Percentiles rank a stretch among this genome's conserved stretches.
These are phyloP conservation scores for Penicillium nucicola DNA, from an alignment of 495 filamentous ascomycete genomes.

Conservation along the genomic window DNA sequence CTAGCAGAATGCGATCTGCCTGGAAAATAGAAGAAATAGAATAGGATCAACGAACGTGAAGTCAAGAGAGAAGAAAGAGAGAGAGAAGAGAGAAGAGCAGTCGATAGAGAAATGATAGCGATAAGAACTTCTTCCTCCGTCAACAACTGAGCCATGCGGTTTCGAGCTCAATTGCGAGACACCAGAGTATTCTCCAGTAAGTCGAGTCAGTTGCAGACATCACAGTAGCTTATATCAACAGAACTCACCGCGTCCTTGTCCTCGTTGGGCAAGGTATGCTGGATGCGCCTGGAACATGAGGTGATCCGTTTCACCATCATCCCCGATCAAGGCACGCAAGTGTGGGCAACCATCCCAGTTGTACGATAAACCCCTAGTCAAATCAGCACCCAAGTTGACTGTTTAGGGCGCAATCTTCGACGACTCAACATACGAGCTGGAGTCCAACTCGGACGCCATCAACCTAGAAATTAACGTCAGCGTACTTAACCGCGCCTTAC, in stretches of 20 bases:
- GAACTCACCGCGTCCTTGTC: conserved; percentile 82
- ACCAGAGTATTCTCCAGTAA: conserved; percentile 81
- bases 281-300: conserved; percentile 85
- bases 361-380: conserved; percentile 45
- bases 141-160: conserved; percentile 59
- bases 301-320: conserved; percentile 92
- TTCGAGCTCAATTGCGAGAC: conserved; percentile 76
- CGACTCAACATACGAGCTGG: conserved; percentile 66
- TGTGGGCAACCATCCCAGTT: conserved; percentile 68
- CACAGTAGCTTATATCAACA: conserved; percentile 27
- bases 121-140: conserved; percentile 16
- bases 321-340: conserved; percentile 88
- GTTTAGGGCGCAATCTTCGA: conserved; percentile 80
- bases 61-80: neutral
- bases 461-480: conserved; percentile 90
- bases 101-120: conserved; percentile 12
- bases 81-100: neutral
- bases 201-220: conserved; percentile 7
- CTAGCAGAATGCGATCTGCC: neutral
- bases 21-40: neutral
- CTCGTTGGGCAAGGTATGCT: conserved; percentile 86
- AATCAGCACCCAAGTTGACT: neutral
- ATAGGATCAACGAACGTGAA: neutral
- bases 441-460: conserved; percentile 78
- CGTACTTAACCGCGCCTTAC: conserved; percentile 78